Percentiles rank a stretch among this genome's conserved stretches.
Evolutionary conservation across 2,329 filamentous ascomycete species (phyloP).

Genomic region (Aspergillus thermomutatus): DNA sequence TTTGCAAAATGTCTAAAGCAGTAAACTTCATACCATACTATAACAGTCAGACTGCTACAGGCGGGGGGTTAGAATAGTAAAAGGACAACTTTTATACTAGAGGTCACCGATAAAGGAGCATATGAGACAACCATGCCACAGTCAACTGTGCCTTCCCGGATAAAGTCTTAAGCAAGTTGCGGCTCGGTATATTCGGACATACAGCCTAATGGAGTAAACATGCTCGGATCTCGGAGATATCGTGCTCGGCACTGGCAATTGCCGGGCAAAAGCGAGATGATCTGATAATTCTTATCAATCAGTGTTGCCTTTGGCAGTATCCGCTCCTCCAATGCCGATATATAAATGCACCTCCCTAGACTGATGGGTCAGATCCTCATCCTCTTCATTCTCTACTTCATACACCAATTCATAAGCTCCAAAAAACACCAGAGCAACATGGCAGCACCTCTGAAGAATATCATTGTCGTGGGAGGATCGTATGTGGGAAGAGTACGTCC

Average conservation of each 20-base stretch:
- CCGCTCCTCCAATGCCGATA: not conserved
- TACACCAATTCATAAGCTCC: not conserved
- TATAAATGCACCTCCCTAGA: not conserved
- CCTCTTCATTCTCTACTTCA: not conserved
- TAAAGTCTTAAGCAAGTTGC: not conserved
- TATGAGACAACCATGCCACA: too few relatives aligned
- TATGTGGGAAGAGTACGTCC: conserved; percentile 33
- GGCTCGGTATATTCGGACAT: not conserved
- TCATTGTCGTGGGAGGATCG: conserved; percentile 36
- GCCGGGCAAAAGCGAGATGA: not conserved
- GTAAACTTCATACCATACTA: too few relatives aligned
- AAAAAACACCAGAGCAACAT: conserved; percentile 13
- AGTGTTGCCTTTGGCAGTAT: not conserved
- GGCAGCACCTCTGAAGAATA: conserved; percentile 28
- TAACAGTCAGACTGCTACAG: too few relatives aligned
- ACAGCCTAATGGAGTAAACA: not conserved
- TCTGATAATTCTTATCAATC: not conserved
- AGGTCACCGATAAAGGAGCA: too few relatives aligned
- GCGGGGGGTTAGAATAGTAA: too few relatives aligned
- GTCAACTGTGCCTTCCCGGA: not conserved
- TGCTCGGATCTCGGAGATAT: not conserved
- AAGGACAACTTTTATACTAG: too few relatives aligned
- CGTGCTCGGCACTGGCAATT: not conserved
- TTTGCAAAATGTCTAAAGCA: too few relatives aligned
- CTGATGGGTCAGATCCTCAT: not conserved